A percentile compares a stretch with the other conserved stretches of the same genome.
Conservation (phyloP, 768 basidiomycete genomes). For the Phlegmacium glaucopus region DNA sequence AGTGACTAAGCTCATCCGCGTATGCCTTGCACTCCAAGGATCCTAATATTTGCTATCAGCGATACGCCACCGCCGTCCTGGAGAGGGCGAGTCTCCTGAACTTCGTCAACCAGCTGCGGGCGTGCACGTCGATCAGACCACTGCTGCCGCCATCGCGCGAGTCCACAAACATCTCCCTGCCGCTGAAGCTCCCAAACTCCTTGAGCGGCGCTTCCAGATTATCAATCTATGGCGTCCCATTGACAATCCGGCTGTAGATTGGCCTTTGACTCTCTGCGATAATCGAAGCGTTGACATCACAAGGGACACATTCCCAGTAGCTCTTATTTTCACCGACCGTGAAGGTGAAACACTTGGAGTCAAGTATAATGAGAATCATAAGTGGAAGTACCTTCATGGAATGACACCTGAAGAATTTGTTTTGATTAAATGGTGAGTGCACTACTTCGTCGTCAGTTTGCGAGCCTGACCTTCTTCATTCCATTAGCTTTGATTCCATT, state of each 20-base stretch:
- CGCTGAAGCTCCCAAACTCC: constrained; percentile 38
- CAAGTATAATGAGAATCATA: constrained; percentile 41
- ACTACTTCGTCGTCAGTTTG: background rate
- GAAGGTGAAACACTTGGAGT: constrained; percentile 53
- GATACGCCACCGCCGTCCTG: constrained; percentile 42
- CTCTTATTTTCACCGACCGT: constrained; percentile 44
- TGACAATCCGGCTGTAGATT: constrained; percentile 40
- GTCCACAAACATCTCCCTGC: constrained; percentile 50
- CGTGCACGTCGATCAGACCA: constrained; percentile 53
- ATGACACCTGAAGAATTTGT: constrained; percentile 48
- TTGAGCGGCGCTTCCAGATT: constrained; percentile 51
- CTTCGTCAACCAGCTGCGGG: constrained; percentile 44
- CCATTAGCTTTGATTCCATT: constrained; percentile 36
- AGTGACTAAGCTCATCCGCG: constrained; percentile 15
- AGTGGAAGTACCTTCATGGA: too few relatives aligned
- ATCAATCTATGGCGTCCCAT: constrained; percentile 64
- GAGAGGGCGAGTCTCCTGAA: constrained; percentile 29
- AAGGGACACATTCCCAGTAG: constrained; percentile 41
- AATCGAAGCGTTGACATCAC: constrained; percentile 40
- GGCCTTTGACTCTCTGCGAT: constrained; percentile 51
- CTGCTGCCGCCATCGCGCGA: constrained; percentile 37
- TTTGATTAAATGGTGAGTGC: constrained; percentile 46
- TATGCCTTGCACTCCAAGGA: background rate
- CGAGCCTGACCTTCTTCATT: constrained; percentile 19
- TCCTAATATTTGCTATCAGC: constrained; percentile 26